Conservation (phyloP, 805 yeast species). For the Debaryomyces prosopidis region DNA sequence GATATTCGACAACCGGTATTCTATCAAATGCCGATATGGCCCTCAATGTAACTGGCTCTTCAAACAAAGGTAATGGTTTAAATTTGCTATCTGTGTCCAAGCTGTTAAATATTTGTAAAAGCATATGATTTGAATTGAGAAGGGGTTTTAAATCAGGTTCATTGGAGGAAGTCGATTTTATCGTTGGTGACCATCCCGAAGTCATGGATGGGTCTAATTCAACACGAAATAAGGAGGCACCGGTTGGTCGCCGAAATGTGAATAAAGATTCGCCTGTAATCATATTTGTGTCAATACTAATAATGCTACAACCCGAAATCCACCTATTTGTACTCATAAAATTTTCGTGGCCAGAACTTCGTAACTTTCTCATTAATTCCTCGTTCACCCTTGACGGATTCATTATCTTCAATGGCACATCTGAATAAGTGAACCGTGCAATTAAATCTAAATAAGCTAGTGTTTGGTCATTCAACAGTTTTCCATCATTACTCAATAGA, state of each 20-base stretch:
- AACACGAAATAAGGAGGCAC: conserved; percentile 50
- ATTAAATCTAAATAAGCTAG: conserved; percentile 69
- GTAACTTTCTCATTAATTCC: neutral
- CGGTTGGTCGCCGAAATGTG: conserved; percentile 66
- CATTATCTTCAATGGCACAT: conserved; percentile 53
- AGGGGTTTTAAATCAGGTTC: neutral
- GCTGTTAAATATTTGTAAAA: conserved; percentile 53
- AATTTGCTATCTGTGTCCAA: conserved; percentile 29
- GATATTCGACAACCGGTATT: conserved; percentile 74
- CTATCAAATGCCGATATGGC: conserved; percentile 68
- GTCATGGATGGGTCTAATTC: conserved; percentile 32
- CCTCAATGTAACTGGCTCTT: conserved; percentile 43
- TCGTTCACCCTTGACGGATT: conserved; percentile 14
- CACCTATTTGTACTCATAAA: conserved; percentile 41
- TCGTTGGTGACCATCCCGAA: conserved; percentile 2
- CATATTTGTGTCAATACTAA: conserved; percentile 56
- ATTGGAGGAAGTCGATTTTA: conserved; percentile 1
- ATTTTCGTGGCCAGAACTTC: conserved; percentile 8
- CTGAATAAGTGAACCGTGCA: conserved; percentile 63
- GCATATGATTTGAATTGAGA: conserved; percentile 42
- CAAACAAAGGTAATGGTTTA: conserved; percentile 53
- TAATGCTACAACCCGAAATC: conserved; percentile 59
- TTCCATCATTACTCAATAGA: conserved; percentile 23
- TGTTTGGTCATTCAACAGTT: conserved; percentile 50
- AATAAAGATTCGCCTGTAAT: conserved; percentile 52